phyloP scores from a whole-genome alignment of 1,139 yeast species.

The Hanseniaspora uvarum region DNA sequence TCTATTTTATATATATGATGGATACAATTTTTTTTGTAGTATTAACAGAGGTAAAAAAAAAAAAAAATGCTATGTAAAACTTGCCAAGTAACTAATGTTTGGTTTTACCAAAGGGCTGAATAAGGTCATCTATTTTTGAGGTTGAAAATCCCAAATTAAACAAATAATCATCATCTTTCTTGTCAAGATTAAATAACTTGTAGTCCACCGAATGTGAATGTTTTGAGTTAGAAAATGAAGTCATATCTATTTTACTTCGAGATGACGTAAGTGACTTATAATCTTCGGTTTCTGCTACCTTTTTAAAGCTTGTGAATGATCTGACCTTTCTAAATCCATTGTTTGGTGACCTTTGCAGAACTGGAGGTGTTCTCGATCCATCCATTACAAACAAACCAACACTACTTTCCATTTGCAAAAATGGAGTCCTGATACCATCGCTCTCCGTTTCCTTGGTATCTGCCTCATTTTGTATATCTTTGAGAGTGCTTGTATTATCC shows the following conservation, averaged over 20 bases:
- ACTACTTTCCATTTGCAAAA: constrained; percentile 3
- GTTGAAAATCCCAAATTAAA: not conserved
- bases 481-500: not conserved
- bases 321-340: not conserved
- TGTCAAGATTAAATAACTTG: not conserved
- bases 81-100: not conserved
- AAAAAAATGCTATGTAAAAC: not conserved
- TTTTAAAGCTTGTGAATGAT: not conserved
- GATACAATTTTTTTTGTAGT: no score
- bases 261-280: not conserved
- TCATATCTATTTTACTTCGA: not conserved
- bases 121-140: not conserved
- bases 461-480: not conserved
- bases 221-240: not conserved
- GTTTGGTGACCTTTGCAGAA: not conserved
- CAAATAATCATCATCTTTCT: not conserved
- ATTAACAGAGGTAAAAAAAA: no score
- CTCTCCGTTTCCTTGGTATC: not conserved
- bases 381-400: constrained; percentile 1
- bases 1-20: no score
- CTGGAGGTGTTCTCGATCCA: not conserved
- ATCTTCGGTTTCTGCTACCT: not conserved
- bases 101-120: not conserved
- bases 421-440: not conserved
- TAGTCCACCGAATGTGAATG: not conserved